Base-by-base conservation (phyloP, 2,329 filamentous ascomycete species). In the Colletotrichum sp. region DNA sequence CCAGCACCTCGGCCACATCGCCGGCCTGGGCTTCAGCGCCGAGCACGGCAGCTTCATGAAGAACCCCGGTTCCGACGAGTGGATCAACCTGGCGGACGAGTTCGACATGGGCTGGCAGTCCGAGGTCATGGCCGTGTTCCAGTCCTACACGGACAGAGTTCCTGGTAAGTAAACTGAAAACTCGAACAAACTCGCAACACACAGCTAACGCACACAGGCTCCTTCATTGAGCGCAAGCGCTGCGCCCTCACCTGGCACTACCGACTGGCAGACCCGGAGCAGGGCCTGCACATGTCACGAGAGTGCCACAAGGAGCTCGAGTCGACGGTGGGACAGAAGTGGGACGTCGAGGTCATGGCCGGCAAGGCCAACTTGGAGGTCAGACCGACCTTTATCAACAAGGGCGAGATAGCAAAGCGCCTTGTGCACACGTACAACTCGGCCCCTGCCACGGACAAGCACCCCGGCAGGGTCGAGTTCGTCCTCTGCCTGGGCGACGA, bases 161-260 rank as follows among this genome's bases (percentile, higher is more conserved):
- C 94, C 94, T 78, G 97, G 95, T 94, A 86, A 80, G 91, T 85
- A 3, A 8, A 7, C 64, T 27, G 18, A 36, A 61, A 13, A 8
- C 1, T 22, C 6, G 8, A 13, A 3, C 18, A 18, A 8, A 22
- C 8, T 7, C 15, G 8, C n/a, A 13, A 13, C 34, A 22, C 13
- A 5, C 3, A 3, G n/a, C 68, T 76, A 55, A 70, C 68, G 9
- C 27, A 5, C 8, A 15, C 61, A 94, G 94, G 96, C 8, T 96
- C 96, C 0, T 98, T 97, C 82, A 96, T 98, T 76, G 97, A 99
- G 85, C 92, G 94, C 76, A 99, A 99, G 86, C 94, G 96, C 78
- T 97, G 97, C 78, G 96, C 97, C 6, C 87, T 98, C 65, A 98
- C 97, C 5, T 98, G 97, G 97, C 97, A 99, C 83, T 99, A 98